phyloP scores from a whole-genome alignment of 495 filamentous ascomycete genomes.

The Endocarpon pusillum region DNA sequence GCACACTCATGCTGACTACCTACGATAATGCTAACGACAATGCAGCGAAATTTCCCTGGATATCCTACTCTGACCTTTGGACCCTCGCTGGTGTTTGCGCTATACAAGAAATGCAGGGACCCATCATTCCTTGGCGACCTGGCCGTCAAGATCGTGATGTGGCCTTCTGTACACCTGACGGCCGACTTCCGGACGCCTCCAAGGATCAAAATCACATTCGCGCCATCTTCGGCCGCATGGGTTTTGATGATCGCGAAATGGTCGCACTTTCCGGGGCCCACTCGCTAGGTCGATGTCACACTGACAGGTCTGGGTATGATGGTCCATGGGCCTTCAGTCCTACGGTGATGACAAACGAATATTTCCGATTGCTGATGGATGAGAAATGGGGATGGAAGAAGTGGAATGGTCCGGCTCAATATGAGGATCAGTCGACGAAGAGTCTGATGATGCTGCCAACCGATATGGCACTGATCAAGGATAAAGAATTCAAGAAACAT shows the following conservation, averaged over 20 bases:
- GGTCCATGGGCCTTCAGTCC: slow-evolving; percentile 96
- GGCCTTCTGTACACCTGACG: slow-evolving; percentile 82
- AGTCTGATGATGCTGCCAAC: slow-evolving; percentile 94
- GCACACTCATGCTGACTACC: slow-evolving; percentile 5
- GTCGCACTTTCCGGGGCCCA: slow-evolving; percentile 83
- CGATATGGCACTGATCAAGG: slow-evolving; percentile 74
- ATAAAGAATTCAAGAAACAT: slow-evolving; percentile 70
- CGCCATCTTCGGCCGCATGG: slow-evolving; percentile 91
- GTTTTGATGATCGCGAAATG: slow-evolving; percentile 94
- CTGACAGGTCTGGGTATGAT: slow-evolving; percentile 71
- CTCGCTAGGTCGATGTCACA: slow-evolving; percentile 83
- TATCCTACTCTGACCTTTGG: slow-evolving; percentile 91
- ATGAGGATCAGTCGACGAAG: slow-evolving; percentile 68
- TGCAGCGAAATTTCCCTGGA: slow-evolving; percentile 76
- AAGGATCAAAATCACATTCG: slow-evolving; percentile 74
- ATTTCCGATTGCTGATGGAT: slow-evolving; percentile 66
- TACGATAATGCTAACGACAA: slow-evolving; percentile 16
- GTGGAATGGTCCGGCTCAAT: slow-evolving; percentile 84
- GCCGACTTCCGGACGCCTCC: slow-evolving; percentile 78
- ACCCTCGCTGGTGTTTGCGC: slow-evolving; percentile 73
- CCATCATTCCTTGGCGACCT: slow-evolving; percentile 73
- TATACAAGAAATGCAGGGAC: slow-evolving; percentile 91
- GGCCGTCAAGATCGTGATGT: slow-evolving; percentile 72
- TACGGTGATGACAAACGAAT: slow-evolving; percentile 88
- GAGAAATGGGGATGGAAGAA: slow-evolving; percentile 89